Evolutionary conservation across 2,329 filamentous ascomycete genomes (phyloP), one percentile per base, ranked within the genome.

Genomic region (Fusarium pseudocircinatum): DNA sequence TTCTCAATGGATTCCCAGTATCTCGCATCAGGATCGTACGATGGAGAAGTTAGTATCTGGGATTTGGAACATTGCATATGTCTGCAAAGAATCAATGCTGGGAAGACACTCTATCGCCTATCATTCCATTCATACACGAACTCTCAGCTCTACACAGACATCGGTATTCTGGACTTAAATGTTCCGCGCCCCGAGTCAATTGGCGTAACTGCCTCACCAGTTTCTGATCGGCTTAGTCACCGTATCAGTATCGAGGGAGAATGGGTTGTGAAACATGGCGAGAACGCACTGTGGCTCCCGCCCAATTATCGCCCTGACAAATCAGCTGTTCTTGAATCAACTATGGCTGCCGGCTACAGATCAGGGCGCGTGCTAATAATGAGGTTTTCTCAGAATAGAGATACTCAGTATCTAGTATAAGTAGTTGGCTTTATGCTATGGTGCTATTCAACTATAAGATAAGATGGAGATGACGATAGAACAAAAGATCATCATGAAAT

Each of bases 31-130:
- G 4, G 6, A 20, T 30, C 24, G 2, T 0, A 0, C 3, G 16
- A 4, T 12, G 0, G 6, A 0, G 0, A 11, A 0, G 20, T 49
- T 0, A 2, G 2, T 5, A 14, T 58, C 15, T 59, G 42, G 42
- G 32, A 37, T 8, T 24, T 9, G 0, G 6, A 12, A 7, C 2
- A 4, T 6, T 1, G 1, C 24, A 2, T 0, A 0, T 37, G 42
- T 12, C 4, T 37, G 4, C 7, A 37, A 0, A 14, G 0, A 11
- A 9, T 58, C 0, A 0, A 49, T 2, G 5, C 37, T 4, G 6
- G n/a, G 0, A 2, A 0, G 11, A 0, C 0, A 2, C 7, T 37
- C 0, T 0, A 2, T 14, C 20, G 1, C 2, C 7, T 59, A 4
- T 37, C 42, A 15, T 59, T 59, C 1, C 4, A 12, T 15, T 9